Evolutionary conservation across 108 stramenopile species (phyloP), one percentile per base, ranked within the genome.

Genomic region (Chaetoceros muelleri): DNA sequence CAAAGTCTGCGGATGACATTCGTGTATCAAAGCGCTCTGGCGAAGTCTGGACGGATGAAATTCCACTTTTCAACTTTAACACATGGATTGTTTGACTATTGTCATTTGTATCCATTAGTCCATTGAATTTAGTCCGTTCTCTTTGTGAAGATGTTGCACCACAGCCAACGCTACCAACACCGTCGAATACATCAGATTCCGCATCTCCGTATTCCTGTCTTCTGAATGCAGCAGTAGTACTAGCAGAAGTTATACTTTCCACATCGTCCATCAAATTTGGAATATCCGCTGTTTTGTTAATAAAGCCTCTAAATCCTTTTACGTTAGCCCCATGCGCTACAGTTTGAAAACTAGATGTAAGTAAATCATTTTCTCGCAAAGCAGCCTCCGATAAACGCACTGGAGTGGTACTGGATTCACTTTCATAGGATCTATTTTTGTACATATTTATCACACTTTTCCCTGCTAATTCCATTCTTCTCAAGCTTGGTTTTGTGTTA

Each of bases 221-320:
- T 26, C 27, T n/a, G 34, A 50, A 61, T 30, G 66, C 48, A 3
- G 55, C 48, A 28, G 54, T 65, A 3, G 72, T 65, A 19, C 54
- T 67, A 0, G 65, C 51, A 29, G 85, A 82, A 53, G 74, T 73
- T 24, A 67, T 65, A 13, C 67, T 69, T 22, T 82, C 80, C 8
- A 82, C 82, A 53, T 79, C 84, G 53, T 90, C 89, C 76, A 86
- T 84, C 60, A 90, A 61, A 59, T 81, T 81, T 17, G 89, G 89
- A 48, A 90, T 81, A 52, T 90, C 89, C 30, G 67, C 55, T 22
- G 82, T 79, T 58, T 87, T 86, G 58, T 90, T 83, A 28, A 85
- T 48, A 22, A 87, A 76, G 22, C 85, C 85, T 30, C 67, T 62
- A 52, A 65, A 87, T 59, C 84, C 84, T 25, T 45, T 49, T 10